Evolutionary conservation across 306 rosid species (phyloP), one percentile per base, ranked within the genome.

Genomic region (Morella rubra): DNA sequence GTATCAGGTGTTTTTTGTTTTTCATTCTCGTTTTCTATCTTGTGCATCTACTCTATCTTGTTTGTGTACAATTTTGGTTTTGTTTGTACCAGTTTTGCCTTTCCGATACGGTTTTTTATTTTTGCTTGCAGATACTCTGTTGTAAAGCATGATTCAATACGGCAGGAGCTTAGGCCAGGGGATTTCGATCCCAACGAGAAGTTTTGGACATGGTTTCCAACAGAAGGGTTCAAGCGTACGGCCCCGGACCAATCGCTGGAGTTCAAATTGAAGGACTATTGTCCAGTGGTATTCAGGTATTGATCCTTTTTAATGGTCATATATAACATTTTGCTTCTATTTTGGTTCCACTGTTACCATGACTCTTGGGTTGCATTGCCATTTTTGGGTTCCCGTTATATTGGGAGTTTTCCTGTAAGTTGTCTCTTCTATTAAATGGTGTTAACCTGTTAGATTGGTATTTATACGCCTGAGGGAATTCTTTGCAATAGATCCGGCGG

Each of bases 221-320:
- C 93, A 1, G 96, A 91, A 71, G 99, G 99, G 52, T 92, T 98
- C 4, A 96, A 84, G 85, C 75, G 69, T 76, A 96, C n/a, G n/a
- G n/a, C 99, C 1, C 98, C 99, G 0, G 98, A 96, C 81, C 98
- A 88, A 56, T 92, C 97, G 0, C 69, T 73, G n/a, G 99, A 92
- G 72, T 96, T 96, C 44, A 89, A 97, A 4, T 96, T 98, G 99
- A 96, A 96, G 82, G 98, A 96, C 74, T 96, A 92, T 80, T 96
- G 99, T 62, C 99, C 99, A 44, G 74, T 89, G 92, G 99, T 96
- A 58, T 96, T 96, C 59, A 91, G 99, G 99, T 92, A 85, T 76
- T 66, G 42, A 6, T 49, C 14, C 13, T 11, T 9, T 12, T 27
- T 0, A 1, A 27, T 46, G 50, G 7, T 2, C 50, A 46, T 18